Conservation (phyloP, 768 basidiomycete genomes). For the Boletales sp. region DNA sequence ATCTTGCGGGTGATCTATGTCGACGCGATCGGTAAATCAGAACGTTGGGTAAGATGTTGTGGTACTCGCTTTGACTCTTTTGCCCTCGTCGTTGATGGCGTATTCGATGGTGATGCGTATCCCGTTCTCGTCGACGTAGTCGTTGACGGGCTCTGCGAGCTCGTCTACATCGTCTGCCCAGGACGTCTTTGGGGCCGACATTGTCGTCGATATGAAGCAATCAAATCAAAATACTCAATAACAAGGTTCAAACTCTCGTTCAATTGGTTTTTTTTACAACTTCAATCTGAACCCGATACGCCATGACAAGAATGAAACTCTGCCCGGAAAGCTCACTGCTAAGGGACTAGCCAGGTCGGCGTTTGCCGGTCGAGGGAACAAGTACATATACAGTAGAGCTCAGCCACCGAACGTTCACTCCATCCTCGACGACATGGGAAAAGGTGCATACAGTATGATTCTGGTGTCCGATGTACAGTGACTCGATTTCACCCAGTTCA, state of each 20-base stretch:
- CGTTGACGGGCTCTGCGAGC: constrained; percentile 54
- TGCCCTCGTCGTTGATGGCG: constrained; percentile 84
- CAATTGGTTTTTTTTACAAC: too few relatives aligned
- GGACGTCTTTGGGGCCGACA: constrained; percentile 54
- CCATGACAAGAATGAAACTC: too few relatives aligned
- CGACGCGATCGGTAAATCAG: background rate
- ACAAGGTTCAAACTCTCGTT: too few relatives aligned
- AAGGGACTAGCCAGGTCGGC: too few relatives aligned
- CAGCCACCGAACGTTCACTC: constrained; percentile 27
- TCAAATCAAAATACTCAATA: too few relatives aligned
- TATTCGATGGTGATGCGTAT: constrained; percentile 84
- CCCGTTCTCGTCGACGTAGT: constrained; percentile 82
- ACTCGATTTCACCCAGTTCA: constrained; percentile 57
- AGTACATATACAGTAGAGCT: constrained; percentile 31
- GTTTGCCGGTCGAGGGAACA: constrained; percentile 19
- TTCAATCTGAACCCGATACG: too few relatives aligned
- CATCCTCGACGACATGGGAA: constrained; percentile 65
- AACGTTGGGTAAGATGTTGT: background rate
- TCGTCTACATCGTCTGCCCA: constrained; percentile 91
- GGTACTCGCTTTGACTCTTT: constrained; percentile 79
- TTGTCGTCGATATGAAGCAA: constrained; percentile 6
- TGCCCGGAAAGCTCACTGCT: too few relatives aligned
- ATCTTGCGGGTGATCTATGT: constrained; percentile 79
- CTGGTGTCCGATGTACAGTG: background rate
- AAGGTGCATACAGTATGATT: constrained; percentile 42